Conservation (phyloP, 495 filamentous ascomycete genomes). For the Aspergillus mulundensis region DNA sequence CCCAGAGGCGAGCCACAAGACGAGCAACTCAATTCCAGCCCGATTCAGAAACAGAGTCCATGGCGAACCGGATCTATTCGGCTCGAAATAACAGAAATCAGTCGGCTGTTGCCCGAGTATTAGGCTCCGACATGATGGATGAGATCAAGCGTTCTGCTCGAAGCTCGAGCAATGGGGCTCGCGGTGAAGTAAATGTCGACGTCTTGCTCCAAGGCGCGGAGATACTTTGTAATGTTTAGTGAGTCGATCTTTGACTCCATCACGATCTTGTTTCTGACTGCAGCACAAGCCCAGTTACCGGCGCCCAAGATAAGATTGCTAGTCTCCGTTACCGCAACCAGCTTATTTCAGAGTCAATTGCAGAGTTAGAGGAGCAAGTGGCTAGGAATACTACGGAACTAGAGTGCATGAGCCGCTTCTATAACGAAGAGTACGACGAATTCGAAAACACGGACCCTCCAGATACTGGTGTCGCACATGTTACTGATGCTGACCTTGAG, state of each 20-base stretch:
- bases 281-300: conserved; percentile 62
- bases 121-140: conserved; percentile 83
- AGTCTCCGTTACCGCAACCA: conserved; percentile 66
- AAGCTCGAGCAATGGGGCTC: conserved; percentile 35
- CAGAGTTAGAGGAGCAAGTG: conserved; percentile 73
- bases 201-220: conserved; percentile 82
- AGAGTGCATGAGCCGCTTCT: conserved; percentile 63
- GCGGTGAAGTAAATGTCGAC: conserved; percentile 79
- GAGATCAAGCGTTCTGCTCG: conserved; percentile 62
- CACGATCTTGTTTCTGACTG: not conserved
- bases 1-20: conserved; percentile 41
- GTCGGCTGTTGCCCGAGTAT: conserved; percentile 83
- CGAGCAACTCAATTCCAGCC: conserved; percentile 44
- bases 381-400: conserved; percentile 72
- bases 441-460: conserved; percentile 34
- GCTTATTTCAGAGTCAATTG: conserved; percentile 68
- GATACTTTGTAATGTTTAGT: conserved; percentile 86
- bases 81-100: conserved; percentile 61
- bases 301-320: conserved; percentile 74
- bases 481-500: conserved; percentile 73
- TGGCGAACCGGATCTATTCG: conserved; percentile 48
- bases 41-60: conserved; percentile 40
- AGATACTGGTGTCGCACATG: conserved; percentile 39
- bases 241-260: conserved; percentile 22
- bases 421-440: conserved; percentile 37